A percentile compares a stretch with the other conserved stretches of the same genome.
These are phyloP conservation scores for Neurospora hispaniola DNA, from an alignment of 495 filamentous ascomycete species.

Conservation along the genomic window DNA sequence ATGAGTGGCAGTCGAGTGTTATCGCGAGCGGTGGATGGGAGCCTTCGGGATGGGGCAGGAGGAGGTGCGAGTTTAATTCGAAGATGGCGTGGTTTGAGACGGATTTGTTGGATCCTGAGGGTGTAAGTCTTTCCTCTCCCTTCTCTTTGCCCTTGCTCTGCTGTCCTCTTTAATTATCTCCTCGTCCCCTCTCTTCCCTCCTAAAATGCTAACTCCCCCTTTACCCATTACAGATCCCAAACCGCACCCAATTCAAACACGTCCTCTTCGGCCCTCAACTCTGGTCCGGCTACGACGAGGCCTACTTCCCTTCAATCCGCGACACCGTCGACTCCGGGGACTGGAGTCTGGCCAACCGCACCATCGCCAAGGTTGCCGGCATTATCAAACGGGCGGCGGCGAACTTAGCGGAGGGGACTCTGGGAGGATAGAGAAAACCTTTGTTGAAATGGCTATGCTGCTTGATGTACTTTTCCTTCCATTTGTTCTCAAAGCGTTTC, in stretches of 20 bases:
- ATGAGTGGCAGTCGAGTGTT: slow-evolving; percentile 56
- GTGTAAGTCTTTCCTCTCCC: slow-evolving; percentile 42
- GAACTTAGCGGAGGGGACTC: slow-evolving; percentile 2
- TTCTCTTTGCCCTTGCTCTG: not conserved
- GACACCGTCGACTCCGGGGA: slow-evolving; percentile 67
- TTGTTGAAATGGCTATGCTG: too few species aligned
- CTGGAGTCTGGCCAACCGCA: slow-evolving; percentile 57
- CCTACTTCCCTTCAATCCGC: slow-evolving; percentile 74
- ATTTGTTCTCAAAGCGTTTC: too few species aligned
- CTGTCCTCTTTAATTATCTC: not conserved
- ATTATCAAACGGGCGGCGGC: slow-evolving; percentile 55
- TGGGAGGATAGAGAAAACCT: not conserved
- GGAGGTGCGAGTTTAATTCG: slow-evolving; percentile 56
- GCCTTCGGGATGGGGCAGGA: slow-evolving; percentile 48
- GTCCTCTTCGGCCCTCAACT: slow-evolving; percentile 74
- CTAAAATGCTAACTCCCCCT: not conserved
- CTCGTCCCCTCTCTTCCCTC: not conserved
- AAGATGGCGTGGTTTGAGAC: slow-evolving; percentile 74
- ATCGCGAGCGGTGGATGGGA: slow-evolving; percentile 60
- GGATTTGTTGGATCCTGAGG: slow-evolving; percentile 66
- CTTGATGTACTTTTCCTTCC: too few species aligned
- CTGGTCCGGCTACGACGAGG: slow-evolving; percentile 65
- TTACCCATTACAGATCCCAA: slow-evolving; percentile 50
- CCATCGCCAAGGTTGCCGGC: slow-evolving; percentile 60
- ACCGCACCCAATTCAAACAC: slow-evolving; percentile 91